phyloP scores from a whole-genome alignment of 2,329 filamentous ascomycete genomes.

The Bipolaris victoriae region DNA sequence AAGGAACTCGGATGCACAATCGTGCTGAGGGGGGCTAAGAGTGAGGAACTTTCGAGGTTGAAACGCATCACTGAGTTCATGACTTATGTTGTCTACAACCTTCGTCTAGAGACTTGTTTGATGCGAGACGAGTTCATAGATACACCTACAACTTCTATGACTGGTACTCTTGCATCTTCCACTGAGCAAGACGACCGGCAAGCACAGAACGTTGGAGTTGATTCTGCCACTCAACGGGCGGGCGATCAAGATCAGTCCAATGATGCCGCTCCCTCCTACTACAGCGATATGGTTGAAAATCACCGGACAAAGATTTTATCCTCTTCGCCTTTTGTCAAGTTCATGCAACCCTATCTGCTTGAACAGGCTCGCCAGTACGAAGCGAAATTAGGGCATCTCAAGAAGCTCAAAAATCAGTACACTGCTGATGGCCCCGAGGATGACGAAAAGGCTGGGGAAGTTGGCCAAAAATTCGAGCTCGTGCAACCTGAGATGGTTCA shows the following conservation, averaged over 20 bases:
- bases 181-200: slow-evolving; percentile 16
- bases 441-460: slow-evolving; percentile 41
- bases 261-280: slow-evolving; percentile 87
- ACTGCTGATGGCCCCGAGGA: slow-evolving; percentile 39
- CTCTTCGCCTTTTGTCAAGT: slow-evolving; percentile 94
- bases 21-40: slow-evolving; percentile 80
- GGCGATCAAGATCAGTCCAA: slow-evolving; percentile 59
- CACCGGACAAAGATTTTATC: slow-evolving; percentile 93
- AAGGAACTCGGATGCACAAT: slow-evolving; percentile 95
- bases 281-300: slow-evolving; percentile 92
- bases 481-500: slow-evolving; percentile 97
- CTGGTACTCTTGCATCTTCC: slow-evolving; percentile 34
- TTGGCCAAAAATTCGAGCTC: slow-evolving; percentile 77
- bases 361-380: slow-evolving; percentile 94
- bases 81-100: slow-evolving; percentile 97
- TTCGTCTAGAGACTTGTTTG: slow-evolving; percentile 92
- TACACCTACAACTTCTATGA: slow-evolving; percentile 68
- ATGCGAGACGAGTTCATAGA: slow-evolving; percentile 92
- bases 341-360: slow-evolving; percentile 89
- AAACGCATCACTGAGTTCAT: slow-evolving; percentile 98
- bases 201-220: background rate
- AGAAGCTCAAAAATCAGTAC: slow-evolving; percentile 78
- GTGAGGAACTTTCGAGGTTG: slow-evolving; percentile 73
- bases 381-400: slow-evolving; percentile 79
- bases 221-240: slow-evolving; percentile 2